Base-by-base conservation (phyloP, 2,329 filamentous ascomycete species). In the Talaromyces sp. region DNA sequence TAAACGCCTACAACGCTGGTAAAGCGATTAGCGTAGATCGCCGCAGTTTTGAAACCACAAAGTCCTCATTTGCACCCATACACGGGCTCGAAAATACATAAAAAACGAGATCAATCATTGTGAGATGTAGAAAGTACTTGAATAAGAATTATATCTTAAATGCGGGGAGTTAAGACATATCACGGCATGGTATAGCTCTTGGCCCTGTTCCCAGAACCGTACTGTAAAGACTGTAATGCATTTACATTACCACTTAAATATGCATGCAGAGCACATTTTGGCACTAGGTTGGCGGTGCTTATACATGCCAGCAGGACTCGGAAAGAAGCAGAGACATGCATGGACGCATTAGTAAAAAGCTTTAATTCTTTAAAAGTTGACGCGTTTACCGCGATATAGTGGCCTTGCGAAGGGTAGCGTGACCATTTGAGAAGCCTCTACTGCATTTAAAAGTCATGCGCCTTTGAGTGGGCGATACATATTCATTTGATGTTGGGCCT, bases 331-430 rank as follows among this genome's bases (percentile, higher is more conserved):
- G 52, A 56, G n/a, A 37, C n/a, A 22, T 56, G 33, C 31, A 37
- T 24, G n/a, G n/a, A 9, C 24, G 33, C 52, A 39, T 24, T 56
- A 56, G 31, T 56, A 16, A n/a, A 37, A 56, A 19, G 13, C 16
- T 56, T n/a, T 13, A 35, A 35, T 56, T 52, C 2, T 14, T 16
- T 2, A 37, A 16, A 56, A 37, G 52, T 16, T 56, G 33, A 56
- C 52, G 52, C 52, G 52, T 8, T 56, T 56, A 39, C 33, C 52
- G 52, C 52, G 6, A 39, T n/a, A 56, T 56, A 37, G 52, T n/a
- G 14, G 10, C 33, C 24, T 14, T 14, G 19, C 33, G 19, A 10
- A 35, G 50, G 50, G 10, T 8, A 37, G 16, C 11, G 52, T 37
- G 33, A 56, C 33, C 5, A 7, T 22, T 35, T 56, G 5, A 31